These are phyloP conservation scores for Psilocybe sp. DNA, from an alignment of 768 basidiomycete species.

Conservation along the genomic window DNA sequence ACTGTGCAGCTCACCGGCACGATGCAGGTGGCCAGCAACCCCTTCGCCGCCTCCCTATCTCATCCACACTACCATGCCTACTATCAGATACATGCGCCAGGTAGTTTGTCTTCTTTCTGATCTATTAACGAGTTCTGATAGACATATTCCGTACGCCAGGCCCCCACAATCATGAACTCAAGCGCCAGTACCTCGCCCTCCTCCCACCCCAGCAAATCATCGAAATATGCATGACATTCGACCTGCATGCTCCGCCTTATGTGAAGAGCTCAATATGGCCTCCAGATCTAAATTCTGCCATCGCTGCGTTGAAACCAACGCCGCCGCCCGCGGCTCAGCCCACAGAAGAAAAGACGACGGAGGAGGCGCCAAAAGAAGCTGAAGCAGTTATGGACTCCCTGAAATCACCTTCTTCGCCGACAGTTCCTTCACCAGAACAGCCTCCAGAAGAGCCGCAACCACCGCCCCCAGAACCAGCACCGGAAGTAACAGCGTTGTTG, in stretches of 20 bases:
- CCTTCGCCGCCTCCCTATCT: conserved; percentile 34
- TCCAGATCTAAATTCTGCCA: conserved; percentile 61
- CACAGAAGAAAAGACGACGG: background rate
- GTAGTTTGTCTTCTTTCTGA: conserved; percentile 12
- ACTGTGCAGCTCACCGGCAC: conserved; percentile 69
- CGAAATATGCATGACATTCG: conserved; percentile 74
- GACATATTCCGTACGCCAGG: conserved; percentile 21
- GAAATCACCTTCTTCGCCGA: conserved; percentile 12
- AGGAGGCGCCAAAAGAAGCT: conserved; percentile 7
- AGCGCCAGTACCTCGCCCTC: conserved; percentile 67
- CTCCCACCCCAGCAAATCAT: conserved; percentile 71
- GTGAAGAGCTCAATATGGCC: conserved; percentile 73
- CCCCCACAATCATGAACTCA: conserved; percentile 57
- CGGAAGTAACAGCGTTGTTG: too few species aligned
- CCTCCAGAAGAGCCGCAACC: conserved; percentile 19
- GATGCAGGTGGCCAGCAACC: conserved; percentile 52
- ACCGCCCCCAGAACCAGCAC: conserved; percentile 3
- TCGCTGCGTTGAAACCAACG: conserved; percentile 47
- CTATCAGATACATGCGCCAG: conserved; percentile 18
- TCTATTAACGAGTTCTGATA: background rate
- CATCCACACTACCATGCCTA: conserved; percentile 24
- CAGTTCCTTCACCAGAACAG: conserved; percentile 12
- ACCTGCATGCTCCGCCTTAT: conserved; percentile 64
- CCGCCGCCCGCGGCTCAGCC: conserved; percentile 16
- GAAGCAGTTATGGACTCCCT: conserved; percentile 26